Base-by-base conservation (phyloP, 177 flowering plant species). In the Tripterygium wilfordii region DNA sequence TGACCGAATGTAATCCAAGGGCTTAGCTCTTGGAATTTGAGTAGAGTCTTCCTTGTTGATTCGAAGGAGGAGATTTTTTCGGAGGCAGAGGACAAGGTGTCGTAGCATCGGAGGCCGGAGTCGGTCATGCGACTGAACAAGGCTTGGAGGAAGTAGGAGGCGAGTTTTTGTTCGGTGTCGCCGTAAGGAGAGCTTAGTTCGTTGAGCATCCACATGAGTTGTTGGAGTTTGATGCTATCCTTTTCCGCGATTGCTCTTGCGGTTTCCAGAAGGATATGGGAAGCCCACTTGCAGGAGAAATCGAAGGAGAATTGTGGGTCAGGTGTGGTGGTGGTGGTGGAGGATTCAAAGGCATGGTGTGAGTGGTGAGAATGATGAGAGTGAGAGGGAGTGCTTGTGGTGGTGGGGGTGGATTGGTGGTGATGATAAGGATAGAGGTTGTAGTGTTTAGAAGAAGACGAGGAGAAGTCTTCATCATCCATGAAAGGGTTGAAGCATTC, bases 1-100 rank as follows among this genome's bases (percentile, higher is more conserved):
- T 92, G 99, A 1, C 96, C 99, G 40, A 92, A 92, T 3, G 86
- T 92, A 2, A 84, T 72, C 99, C 99, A 92, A 0, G 99, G 96
- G 47, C 99, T 92, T 1, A 84, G 95, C 60, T 92, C 99, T 51
- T 92, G 99, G 31, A 88, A 92, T 58, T 82, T 86, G 22, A 92
- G 46, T 2, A 92, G 61, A 65, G 51, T 77, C 48, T 78, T 80
- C 20, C 96, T 51, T 0, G 95, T 86, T 0, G 95, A 76, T 26
- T 84, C 96, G 62, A 92, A 92, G 1, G 96, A 84, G 54, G 70
- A 69, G 1, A 68, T 73, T 46, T 76, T 84, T 28, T 86, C 91
- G 1, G 88, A 64, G 0, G 94, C 89, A 0, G 83, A 57, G 1
- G 53, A 6, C 24, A 86, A 49, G 0, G 81, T 72, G 1, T 82